phyloP scores from a whole-genome alignment of 163 green algal genomes.

The Trebouxia gelatinosa region DNA sequence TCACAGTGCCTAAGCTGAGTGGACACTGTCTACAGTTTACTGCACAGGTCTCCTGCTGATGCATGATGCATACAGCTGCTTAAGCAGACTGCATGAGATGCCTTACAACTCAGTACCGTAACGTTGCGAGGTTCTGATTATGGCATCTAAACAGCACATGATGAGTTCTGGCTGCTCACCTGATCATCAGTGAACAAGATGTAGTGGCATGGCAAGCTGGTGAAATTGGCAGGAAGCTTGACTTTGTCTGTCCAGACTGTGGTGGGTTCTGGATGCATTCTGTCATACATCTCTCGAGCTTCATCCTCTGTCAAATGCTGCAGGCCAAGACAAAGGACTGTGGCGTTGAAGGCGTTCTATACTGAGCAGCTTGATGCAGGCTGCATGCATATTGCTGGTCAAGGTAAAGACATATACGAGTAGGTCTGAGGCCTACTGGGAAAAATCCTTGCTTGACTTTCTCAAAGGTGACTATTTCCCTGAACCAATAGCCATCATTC shows the following conservation, averaged over 20 bases:
- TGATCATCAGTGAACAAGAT: slow-evolving; percentile 1
- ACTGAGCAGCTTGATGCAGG: not conserved
- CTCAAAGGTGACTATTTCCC: not conserved
- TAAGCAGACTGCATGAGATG: too few relatives aligned
- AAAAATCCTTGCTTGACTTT: not conserved
- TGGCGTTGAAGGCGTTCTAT: not conserved
- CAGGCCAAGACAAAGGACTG: not conserved
- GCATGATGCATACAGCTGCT: too few relatives aligned
- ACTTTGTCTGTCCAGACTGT: not conserved
- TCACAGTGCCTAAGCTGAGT: too few relatives aligned
- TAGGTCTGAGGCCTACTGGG: not conserved
- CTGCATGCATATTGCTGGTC: not conserved
- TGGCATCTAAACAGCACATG: too few relatives aligned
- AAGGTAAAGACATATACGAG: not conserved
- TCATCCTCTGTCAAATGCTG: not conserved
- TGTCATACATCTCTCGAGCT: not conserved
- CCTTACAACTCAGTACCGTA: too few relatives aligned
- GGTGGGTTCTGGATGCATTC: not conserved
- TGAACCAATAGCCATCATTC: not conserved
- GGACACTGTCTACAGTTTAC: too few relatives aligned
- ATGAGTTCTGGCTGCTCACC: too few relatives aligned
- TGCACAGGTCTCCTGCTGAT: too few relatives aligned
- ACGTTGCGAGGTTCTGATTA: too few relatives aligned
- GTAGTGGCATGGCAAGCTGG: not conserved
- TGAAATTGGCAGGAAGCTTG: not conserved